Conservation (phyloP, 1,284 basidiomycete species). For the Cutaneotrichosporon sp. region DNA sequence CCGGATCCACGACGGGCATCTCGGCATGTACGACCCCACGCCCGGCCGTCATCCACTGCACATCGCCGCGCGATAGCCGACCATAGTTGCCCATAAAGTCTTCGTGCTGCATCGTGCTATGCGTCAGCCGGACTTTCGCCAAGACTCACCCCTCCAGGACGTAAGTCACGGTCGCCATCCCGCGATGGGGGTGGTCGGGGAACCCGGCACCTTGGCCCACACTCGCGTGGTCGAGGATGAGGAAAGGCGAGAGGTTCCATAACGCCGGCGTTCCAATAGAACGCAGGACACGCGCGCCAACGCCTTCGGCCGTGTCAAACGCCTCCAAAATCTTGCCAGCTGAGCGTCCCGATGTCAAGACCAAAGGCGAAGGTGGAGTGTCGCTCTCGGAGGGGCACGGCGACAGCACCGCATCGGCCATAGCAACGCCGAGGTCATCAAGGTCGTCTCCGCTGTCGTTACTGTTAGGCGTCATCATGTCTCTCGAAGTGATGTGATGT, state of each 20-base stretch:
- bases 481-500: background rate
- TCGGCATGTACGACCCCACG: conserved; percentile 68
- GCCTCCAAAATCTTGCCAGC: conserved; percentile 73
- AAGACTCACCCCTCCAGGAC: conserved; percentile 60
- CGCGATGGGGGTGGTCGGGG: conserved; percentile 79
- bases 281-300: conserved; percentile 79
- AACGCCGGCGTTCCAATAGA: conserved; percentile 77
- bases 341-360: conserved; percentile 52
- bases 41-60: conserved; percentile 94
- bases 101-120: conserved; percentile 64
- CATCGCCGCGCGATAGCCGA: conserved; percentile 72
- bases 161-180: conserved; percentile 74
- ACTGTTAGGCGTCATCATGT: background rate
- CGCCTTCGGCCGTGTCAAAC: conserved; percentile 82
- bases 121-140: background rate
- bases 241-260: conserved; percentile 81
- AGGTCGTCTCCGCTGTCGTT: background rate
- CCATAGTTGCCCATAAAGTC: conserved; percentile 88
- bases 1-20: conserved; percentile 76
- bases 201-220: conserved; percentile 54
- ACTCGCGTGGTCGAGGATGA: conserved; percentile 61
- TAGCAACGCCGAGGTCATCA: background rate
- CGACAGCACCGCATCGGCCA: background rate
- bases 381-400: background rate
- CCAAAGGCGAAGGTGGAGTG: background rate